Evolutionary conservation across 2,329 filamentous ascomycete genomes (phyloP).

Genomic region (Diplodia sapinea): DNA sequence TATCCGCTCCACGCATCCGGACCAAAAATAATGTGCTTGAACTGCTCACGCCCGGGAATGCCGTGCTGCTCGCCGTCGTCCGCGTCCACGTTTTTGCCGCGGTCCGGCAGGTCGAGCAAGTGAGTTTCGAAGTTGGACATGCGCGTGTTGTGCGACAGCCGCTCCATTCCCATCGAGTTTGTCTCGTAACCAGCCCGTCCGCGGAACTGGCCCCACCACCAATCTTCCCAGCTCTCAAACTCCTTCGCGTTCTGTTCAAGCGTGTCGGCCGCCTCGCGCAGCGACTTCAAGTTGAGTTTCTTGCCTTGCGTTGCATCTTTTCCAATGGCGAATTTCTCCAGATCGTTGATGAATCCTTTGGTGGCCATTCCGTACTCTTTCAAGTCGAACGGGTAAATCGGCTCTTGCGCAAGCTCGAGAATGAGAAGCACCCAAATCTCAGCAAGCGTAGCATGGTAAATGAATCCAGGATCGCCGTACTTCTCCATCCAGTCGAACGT

Average conservation of each 20-base stretch:
- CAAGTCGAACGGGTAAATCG: constrained; percentile 83
- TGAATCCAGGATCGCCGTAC: constrained; percentile 80
- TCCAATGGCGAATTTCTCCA: constrained; percentile 69
- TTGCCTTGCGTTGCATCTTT: constrained; percentile 43
- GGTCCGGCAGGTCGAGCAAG: constrained; percentile 72
- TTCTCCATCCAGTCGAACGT: constrained; percentile 84
- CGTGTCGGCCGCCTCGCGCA: constrained; percentile 67
- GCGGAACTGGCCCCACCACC: constrained; percentile 67
- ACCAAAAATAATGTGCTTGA: constrained; percentile 90
- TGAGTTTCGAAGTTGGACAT: constrained; percentile 83
- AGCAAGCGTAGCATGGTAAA: constrained; percentile 78
- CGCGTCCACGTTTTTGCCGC: constrained; percentile 42
- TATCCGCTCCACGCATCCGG: constrained; percentile 78
- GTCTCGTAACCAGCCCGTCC: constrained; percentile 70
- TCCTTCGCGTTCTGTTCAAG: constrained; percentile 65
- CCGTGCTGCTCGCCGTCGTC: constrained; percentile 53
- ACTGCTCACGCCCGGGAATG: constrained; percentile 86
- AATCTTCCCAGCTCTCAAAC: constrained; percentile 77
- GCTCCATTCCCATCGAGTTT: constrained; percentile 66
- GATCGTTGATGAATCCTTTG: constrained; percentile 66
- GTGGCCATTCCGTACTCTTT: constrained; percentile 72
- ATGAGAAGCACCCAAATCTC: constrained; percentile 83
- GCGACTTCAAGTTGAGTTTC: constrained; percentile 60
- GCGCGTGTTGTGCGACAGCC: constrained; percentile 78
- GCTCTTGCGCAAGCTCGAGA: constrained; percentile 80